Base-by-base conservation (phyloP, 1,139 yeast genomes). In the Yamadazyma songkhlaensis region DNA sequence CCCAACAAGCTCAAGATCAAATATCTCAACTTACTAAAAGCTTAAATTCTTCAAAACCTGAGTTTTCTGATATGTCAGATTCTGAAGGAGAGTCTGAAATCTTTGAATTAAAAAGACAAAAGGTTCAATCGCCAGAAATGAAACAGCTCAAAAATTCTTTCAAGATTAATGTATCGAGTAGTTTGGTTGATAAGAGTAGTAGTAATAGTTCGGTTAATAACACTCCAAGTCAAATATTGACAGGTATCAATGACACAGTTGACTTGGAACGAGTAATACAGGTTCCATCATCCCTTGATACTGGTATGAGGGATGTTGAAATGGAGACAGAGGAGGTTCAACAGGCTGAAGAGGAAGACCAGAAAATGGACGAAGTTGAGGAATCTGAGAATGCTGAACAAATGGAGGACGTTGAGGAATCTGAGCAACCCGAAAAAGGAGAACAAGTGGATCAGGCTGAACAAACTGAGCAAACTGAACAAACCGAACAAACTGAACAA, bases 21-120 rank as follows among this genome's bases (percentile, higher is more conserved):
- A 17, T 32, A 9, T 22, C 14, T 9, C 33, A 21, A 9, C 6
- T 15, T 6, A 25, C 3, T 6, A 11, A 4, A 26, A 21, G 6
- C 8, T 20, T 21, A 6, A 23, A n/a, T 13, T 5, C 28, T 11
- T 27, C 29, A 15, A 31, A 24, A 14, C 12, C 15, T n/a, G 11
- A 17, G 6, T 33, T 33, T 14, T 33, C 36, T 12, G 36, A 27
- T 12, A 17, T 23, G n/a, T 27, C 14, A n/a, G 28, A 20, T 7
- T 23, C 27, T 3, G 32, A 24, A 10, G 35, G 25, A 14, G 31
- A 26, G 15, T 31, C 31, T 15, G 35, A 31, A 21, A 25, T 31
- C 24, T 25, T 25, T n/a, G 17, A 35, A 17, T 30, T 35, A 15
- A 25, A 35, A 14, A 10, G 38, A 3, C 30, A 35, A 27, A 22